Conservation (phyloP, 2,329 filamentous ascomycete genomes). For the Colletotrichum kahawae region DNA sequence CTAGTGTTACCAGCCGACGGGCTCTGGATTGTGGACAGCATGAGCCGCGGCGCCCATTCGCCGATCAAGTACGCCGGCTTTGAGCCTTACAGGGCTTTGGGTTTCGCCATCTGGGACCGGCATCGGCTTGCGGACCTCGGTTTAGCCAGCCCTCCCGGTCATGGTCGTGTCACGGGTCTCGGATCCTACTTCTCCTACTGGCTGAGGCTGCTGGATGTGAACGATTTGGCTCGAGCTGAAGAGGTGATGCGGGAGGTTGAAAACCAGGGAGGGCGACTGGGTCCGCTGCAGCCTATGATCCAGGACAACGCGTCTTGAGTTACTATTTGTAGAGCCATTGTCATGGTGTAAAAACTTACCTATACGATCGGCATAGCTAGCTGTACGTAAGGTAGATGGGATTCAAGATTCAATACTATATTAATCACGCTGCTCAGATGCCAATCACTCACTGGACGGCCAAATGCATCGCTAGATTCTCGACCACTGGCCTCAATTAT, state of each 20-base stretch:
- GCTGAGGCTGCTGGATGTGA: not conserved
- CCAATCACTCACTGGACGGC: no score
- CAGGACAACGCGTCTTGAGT: slow-evolving; percentile 12
- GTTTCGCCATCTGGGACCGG: slow-evolving; percentile 11
- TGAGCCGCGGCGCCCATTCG: slow-evolving; percentile 5
- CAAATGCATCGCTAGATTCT: no score
- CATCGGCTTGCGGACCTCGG: not conserved
- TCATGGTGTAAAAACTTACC: no score
- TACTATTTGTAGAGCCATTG: not conserved
- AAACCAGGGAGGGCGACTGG: not conserved
- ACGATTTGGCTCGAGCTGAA: not conserved
- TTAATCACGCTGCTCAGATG: no score
- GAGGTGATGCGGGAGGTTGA: slow-evolving; percentile 5
- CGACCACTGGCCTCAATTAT: no score
- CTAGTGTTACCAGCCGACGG: slow-evolving; percentile 3
- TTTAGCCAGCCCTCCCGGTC: not conserved
- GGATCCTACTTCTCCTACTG: slow-evolving; percentile 2
- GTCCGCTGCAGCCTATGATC: slow-evolving; percentile 10
- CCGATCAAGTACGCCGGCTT: slow-evolving; percentile 16
- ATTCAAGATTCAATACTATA: no score
- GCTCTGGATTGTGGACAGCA: slow-evolving; percentile 18
- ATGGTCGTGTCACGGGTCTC: slow-evolving; percentile 5
- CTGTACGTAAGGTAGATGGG: no score
- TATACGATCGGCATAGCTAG: no score
- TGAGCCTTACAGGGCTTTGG: slow-evolving; percentile 1